These are phyloP conservation scores for Globisporangium polare DNA, from an alignment of 352 stramenopile species.

Conservation along the genomic window DNA sequence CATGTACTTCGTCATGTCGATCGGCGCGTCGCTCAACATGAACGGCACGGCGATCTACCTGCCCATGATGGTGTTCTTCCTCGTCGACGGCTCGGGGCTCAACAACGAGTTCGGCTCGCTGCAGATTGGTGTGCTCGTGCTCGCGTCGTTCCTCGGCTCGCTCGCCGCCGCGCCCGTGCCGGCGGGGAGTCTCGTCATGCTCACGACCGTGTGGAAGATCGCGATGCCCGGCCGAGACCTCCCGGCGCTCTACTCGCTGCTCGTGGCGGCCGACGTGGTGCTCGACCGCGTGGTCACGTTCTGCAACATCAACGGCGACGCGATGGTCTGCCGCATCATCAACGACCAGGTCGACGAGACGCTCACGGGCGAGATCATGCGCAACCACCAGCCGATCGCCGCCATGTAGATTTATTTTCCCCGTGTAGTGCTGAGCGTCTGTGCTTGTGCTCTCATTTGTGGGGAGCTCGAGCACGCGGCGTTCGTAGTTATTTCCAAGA, in stretches of 20 bases:
- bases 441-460: neutral
- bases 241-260: conserved; percentile 54
- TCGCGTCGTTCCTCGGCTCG: conserved; percentile 57
- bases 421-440: neutral
- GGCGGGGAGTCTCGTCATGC: conserved; percentile 49
- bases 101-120: conserved; percentile 26
- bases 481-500: neutral
- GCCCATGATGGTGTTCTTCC: conserved; percentile 65
- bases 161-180: conserved; percentile 61
- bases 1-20: conserved; percentile 72
- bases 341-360: conserved; percentile 39
- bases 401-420: conserved; percentile 14
- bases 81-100: conserved; percentile 55
- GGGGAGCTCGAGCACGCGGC: neutral
- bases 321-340: conserved; percentile 69
- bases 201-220: conserved; percentile 72
- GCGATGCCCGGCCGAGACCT: conserved; percentile 46
- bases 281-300: conserved; percentile 70
- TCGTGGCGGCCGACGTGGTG: conserved; percentile 65
- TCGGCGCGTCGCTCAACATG: conserved; percentile 67
- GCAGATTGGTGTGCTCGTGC: conserved; percentile 42
- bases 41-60: conserved; percentile 78
- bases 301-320: conserved; percentile 72
- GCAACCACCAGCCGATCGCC: conserved; percentile 18
- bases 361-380: conserved; percentile 19